Evolutionary conservation across 1,284 basidiomycete species (phyloP), one percentile per base, ranked within the genome.

Genomic region (Austropuccinia psidii): DNA sequence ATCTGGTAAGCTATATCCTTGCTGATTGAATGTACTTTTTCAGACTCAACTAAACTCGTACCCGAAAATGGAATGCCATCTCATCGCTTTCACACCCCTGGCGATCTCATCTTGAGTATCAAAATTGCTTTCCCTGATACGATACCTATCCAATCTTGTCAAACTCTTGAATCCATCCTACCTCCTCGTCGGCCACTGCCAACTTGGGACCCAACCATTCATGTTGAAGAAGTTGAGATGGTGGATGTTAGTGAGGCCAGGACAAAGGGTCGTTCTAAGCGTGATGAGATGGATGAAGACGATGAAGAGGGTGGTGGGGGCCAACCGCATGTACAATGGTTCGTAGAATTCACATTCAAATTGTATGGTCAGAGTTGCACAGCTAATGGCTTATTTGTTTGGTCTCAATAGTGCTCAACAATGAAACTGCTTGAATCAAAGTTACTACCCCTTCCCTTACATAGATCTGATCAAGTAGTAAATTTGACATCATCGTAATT

Each of bases 21-120:
- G 39, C 33, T 55, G 41, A 47, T 57, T 31, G 33, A 17, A 45
- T 21, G 4, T 57, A n/a, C 37, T 11, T 37, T 24, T 5, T 19
- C 24, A 62, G 69, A 72, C 39, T 43, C 90, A 49, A 81, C 94
- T 80, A 98, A 98, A 84, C 89, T 95, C 76, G 90, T 99, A 77
- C 86, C 87, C 65, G 90, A 90, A 8, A 93, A 98, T 83, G 96
- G 96, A 77, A 98, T 99, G 96, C 96, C 95, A 45, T 97, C 95
- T 74, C 90, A 90, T 82, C 88, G 96, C 77, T 94, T 98, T 83
- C 96, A 98, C 83, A 94, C 98, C 81, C 86, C 89, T 61, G 96
- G 96, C 52, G 93, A 98, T 82, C 85, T 99, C 76, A 94, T 89
- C 81, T 86, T 98, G 82, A 90, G 89, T 79, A 83, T 98, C 78